Evolutionary conservation across 1,139 yeast species (phyloP).

Genomic region (Kluyveromyces sp.): DNA sequence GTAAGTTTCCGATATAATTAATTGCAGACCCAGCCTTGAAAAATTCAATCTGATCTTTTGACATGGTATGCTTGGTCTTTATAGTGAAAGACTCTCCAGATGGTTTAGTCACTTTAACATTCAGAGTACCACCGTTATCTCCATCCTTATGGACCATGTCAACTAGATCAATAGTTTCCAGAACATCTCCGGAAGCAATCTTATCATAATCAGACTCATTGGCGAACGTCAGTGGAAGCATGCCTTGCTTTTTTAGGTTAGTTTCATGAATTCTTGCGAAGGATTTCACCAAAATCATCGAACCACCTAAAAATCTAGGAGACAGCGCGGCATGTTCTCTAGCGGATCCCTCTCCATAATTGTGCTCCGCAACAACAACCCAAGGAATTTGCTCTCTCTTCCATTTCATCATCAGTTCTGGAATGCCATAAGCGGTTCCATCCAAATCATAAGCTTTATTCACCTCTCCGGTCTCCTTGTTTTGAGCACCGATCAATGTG

Average conservation of each 20-base stretch:
- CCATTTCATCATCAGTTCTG: conserved; percentile 97
- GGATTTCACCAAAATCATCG: conserved; percentile 81
- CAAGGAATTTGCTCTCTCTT: conserved; percentile 77
- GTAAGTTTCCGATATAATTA: conserved; percentile 65
- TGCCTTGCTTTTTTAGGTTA: conserved; percentile 90
- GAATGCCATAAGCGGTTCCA: conserved; percentile 72
- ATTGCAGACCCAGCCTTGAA: conserved; percentile 97
- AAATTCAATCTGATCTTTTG: conserved; percentile 89
- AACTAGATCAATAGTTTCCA: conserved; percentile 68
- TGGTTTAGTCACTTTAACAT: conserved; percentile 64
- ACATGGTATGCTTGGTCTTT: conserved; percentile 88
- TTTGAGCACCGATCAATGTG: conserved; percentile 94
- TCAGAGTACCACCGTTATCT: conserved; percentile 75
- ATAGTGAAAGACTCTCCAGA: conserved; percentile 67
- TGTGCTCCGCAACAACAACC: conserved; percentile 95
- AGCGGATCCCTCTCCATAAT: conserved; percentile 98
- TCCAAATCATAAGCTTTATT: conserved; percentile 84
- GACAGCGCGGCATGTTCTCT: conserved; percentile 98
- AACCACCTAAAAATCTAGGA: conserved; percentile 90
- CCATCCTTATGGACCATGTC: conserved; percentile 81
- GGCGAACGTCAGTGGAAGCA: conserved; percentile 88
- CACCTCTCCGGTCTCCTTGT: conserved; percentile 93
- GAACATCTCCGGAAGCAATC: conserved; percentile 65
- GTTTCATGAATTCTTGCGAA: conserved; percentile 96
- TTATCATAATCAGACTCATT: conserved; percentile 82